Conservation (phyloP, 495 filamentous ascomycete genomes). For the Hypoxylon crocopeplum region DNA sequence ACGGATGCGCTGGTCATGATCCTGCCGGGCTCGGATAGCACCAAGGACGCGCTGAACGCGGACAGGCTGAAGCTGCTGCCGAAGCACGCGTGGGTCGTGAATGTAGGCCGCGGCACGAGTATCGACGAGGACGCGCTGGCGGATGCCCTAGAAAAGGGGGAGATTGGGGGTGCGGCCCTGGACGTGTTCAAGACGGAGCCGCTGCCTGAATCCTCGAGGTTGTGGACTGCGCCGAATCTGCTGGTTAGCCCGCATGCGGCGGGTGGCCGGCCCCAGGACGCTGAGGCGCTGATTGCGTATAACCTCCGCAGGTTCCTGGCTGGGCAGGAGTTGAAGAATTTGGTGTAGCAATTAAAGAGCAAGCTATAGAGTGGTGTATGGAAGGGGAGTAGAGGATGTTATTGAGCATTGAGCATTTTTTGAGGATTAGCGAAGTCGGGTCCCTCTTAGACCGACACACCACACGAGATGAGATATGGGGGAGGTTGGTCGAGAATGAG, state of each 20-base stretch:
- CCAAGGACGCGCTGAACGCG: conserved; percentile 72
- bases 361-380: conserved; percentile 8
- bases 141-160: conserved; percentile 70
- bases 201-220: conserved; percentile 44
- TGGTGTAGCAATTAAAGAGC: conserved; percentile 45
- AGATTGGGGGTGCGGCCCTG: conserved; percentile 71
- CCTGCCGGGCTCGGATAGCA: conserved; percentile 68
- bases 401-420: too few species aligned
- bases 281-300: conserved; percentile 58
- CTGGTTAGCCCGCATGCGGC: conserved; percentile 55
- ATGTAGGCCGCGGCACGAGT: conserved; percentile 81
- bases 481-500: background rate
- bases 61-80: conserved; percentile 75
- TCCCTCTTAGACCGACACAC: too few species aligned
- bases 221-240: conserved; percentile 50
- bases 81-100: conserved; percentile 78
- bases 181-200: conserved; percentile 87
- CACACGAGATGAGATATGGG: too few species aligned
- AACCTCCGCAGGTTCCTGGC: conserved; percentile 62
- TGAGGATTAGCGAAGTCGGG: too few species aligned
- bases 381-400: too few species aligned
- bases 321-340: conserved; percentile 59
- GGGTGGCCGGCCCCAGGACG: conserved; percentile 60
- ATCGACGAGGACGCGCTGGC: conserved; percentile 81
- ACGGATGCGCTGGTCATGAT: conserved; percentile 82